A percentile compares a stretch with the other conserved stretches of the same genome.
Evolutionary conservation across 345 rosid species (phyloP).

Genomic region (Eucalyptus polyanthemos): DNA sequence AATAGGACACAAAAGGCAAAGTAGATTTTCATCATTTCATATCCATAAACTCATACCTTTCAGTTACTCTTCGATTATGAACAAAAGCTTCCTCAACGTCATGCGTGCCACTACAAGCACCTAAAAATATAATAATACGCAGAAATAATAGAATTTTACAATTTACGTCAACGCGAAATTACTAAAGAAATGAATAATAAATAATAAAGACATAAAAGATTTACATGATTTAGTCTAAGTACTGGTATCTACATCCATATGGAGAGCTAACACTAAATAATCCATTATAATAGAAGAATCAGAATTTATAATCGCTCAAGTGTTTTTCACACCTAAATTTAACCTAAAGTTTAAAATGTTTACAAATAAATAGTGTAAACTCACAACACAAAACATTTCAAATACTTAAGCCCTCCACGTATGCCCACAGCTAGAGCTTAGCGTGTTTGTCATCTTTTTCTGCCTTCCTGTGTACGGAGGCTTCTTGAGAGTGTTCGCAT

Average conservation of each 20-base stretch:
- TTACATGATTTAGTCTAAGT: no score
- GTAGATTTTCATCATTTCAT: neutral
- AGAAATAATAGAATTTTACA: rapidly evolving
- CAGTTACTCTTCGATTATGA: neutral
- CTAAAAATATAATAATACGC: neutral
- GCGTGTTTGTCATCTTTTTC: no score
- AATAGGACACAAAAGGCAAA: neutral
- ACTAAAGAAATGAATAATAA: no score
- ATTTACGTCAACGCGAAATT: rapidly evolving
- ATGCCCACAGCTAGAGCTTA: no score
- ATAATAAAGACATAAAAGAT: rapidly evolving
- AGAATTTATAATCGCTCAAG: rapidly evolving
- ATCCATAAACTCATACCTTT: neutral
- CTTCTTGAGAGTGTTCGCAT: no score
- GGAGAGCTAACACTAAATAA: rapidly evolving
- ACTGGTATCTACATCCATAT: rapidly evolving
- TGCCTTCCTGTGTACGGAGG: no score
- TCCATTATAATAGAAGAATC: rapidly evolving
- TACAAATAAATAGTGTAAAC: neutral
- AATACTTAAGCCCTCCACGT: no score
- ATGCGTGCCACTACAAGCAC: neutral
- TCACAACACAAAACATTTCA: no score
- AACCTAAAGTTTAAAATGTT: rapidly evolving
- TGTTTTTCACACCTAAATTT: rapidly evolving
- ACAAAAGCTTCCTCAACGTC: neutral